These are phyloP conservation scores for Erigeron canadensis DNA, from an alignment of 129 eudicot genomes.

Conservation along the genomic window DNA sequence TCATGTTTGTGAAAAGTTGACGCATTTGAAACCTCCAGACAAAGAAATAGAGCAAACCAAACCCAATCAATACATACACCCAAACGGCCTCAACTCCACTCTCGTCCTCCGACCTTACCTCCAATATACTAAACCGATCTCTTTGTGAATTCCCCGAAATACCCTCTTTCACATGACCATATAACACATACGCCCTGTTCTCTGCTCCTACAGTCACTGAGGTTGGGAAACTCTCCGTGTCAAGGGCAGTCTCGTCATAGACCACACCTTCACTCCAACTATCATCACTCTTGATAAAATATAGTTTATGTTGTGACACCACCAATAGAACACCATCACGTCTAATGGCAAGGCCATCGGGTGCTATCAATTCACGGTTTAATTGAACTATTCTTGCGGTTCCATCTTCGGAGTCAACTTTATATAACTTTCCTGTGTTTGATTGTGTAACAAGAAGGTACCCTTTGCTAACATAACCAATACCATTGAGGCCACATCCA, in stretches of 20 bases:
- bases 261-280: conserved; percentile 81
- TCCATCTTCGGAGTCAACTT: conserved; percentile 60
- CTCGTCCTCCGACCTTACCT: conserved; percentile 62
- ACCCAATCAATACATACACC: conserved; percentile 69
- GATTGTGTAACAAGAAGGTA: conserved; percentile 68
- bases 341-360: conserved; percentile 72
- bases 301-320: conserved; percentile 58
- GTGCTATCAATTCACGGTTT: conserved; percentile 49
- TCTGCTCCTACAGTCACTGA: conserved; percentile 70
- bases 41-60: conserved; percentile 77
- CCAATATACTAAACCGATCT: conserved; percentile 59
- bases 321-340: conserved; percentile 77
- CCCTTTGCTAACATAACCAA: conserved; percentile 52
- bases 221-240: conserved; percentile 52
- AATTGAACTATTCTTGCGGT: conserved; percentile 46
- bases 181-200: conserved; percentile 77
- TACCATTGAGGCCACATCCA: conserved; percentile 67
- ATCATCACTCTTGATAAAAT: conserved; percentile 63
- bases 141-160: conserved; percentile 55
- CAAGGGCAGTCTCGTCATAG: conserved; percentile 84
- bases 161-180: conserved; percentile 78
- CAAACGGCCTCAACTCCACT: conserved; percentile 56
- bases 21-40: conserved; percentile 85
- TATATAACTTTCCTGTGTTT: conserved; percentile 70
- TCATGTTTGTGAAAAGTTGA: conserved; percentile 59